Evolutionary conservation across 805 yeast genomes (phyloP).

Genomic region (Alloascoidea africana): DNA sequence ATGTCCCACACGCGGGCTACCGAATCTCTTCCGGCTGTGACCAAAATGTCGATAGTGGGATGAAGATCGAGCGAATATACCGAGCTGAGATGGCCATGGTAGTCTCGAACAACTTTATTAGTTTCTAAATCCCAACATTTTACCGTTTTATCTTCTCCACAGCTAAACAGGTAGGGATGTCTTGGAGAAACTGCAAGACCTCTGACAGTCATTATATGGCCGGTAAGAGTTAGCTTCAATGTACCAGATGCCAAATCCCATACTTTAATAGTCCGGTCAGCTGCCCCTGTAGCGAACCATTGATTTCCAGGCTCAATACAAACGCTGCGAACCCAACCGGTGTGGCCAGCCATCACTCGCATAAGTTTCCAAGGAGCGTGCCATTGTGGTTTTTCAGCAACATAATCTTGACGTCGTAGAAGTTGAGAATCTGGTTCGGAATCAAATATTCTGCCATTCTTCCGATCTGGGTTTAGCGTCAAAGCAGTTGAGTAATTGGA

Average conservation of each 20-base stretch:
- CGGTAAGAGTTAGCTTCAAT: conserved; percentile 65
- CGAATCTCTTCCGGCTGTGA: conserved; percentile 82
- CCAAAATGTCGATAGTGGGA: conserved; percentile 72
- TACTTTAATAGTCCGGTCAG: conserved; percentile 75
- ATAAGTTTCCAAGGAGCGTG: conserved; percentile 61
- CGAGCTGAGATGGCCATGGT: conserved; percentile 89
- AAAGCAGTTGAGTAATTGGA: neutral
- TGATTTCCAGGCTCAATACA: conserved; percentile 75
- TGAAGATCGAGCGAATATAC: conserved; percentile 75
- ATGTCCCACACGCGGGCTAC: conserved; percentile 90
- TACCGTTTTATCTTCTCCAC: conserved; percentile 86
- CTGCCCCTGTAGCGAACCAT: conserved; percentile 88
- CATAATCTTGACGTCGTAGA: neutral
- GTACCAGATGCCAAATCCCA: conserved; percentile 76
- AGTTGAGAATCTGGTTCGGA: neutral
- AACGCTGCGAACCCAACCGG: conserved; percentile 84
- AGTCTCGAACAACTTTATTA: conserved; percentile 68
- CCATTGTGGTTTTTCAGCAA: conserved; percentile 16
- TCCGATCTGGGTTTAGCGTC: neutral
- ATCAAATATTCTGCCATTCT: too few species aligned
- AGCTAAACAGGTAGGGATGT: conserved; percentile 81
- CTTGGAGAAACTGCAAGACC: conserved; percentile 56
- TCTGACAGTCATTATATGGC: conserved; percentile 84
- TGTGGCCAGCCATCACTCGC: conserved; percentile 74
- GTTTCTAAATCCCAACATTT: conserved; percentile 94